Evolutionary conservation across 768 basidiomycete species (phyloP).

Genomic region (Serendipita sp.): DNA sequence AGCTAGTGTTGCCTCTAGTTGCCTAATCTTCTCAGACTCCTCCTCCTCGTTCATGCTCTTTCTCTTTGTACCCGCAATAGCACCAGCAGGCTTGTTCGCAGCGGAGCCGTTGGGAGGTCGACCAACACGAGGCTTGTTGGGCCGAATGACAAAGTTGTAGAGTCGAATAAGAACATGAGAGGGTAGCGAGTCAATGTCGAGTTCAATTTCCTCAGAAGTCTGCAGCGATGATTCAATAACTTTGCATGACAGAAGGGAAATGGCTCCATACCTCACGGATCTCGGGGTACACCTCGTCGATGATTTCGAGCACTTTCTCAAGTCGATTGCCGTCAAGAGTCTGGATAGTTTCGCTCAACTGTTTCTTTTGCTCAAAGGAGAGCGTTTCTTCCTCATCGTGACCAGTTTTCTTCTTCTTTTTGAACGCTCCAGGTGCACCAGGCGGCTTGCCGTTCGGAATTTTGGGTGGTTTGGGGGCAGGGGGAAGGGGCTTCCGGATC

Average conservation of each 20-base stretch:
- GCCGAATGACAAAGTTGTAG: slow-evolving; percentile 88
- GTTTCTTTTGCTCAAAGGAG: slow-evolving; percentile 95
- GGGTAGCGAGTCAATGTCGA: slow-evolving; percentile 90
- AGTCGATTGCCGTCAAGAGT: slow-evolving; percentile 70
- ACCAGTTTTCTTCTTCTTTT: slow-evolving; percentile 41
- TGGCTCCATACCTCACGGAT: slow-evolving; percentile 69
- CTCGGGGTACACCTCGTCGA: slow-evolving; percentile 85
- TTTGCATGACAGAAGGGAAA: slow-evolving; percentile 11
- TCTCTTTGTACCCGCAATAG: slow-evolving; percentile 71
- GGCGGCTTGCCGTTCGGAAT: slow-evolving; percentile 35
- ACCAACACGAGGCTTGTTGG: slow-evolving; percentile 23
- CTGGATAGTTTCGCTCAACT: slow-evolving; percentile 86
- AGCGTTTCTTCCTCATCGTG: slow-evolving; percentile 61
- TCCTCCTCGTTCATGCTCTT: slow-evolving; percentile 96
- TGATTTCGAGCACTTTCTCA: slow-evolving; percentile 86
- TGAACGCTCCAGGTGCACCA: slow-evolving; percentile 29
- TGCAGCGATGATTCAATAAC: slow-evolving; percentile 20
- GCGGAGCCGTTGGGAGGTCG: slow-evolving; percentile 26
- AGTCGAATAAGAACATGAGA: slow-evolving; percentile 76
- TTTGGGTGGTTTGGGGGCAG: slow-evolving; percentile 27
- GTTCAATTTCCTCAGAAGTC: slow-evolving; percentile 96
- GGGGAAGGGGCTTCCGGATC: slow-evolving; percentile 35
- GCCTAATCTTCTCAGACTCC: slow-evolving; percentile 87
- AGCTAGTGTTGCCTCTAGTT: slow-evolving; percentile 45
- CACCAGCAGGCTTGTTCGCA: slow-evolving; percentile 31